Evolutionary conservation across 1,139 yeast species (phyloP), one percentile per base, ranked within the genome.

Genomic region (Debaryomyces singareniensis): DNA sequence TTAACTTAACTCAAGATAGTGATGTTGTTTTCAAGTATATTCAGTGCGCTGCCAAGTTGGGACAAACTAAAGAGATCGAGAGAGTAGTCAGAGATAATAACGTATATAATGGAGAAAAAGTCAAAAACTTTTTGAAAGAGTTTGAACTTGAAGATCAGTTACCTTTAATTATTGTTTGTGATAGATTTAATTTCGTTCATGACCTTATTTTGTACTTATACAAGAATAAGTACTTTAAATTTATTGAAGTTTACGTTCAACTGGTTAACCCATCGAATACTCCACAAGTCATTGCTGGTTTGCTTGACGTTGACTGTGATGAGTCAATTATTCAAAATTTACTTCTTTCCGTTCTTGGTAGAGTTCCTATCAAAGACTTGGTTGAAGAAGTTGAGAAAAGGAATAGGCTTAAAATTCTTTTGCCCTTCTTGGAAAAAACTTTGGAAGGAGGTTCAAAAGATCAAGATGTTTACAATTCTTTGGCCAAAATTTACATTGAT

Each of bases 401-500:
- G 65, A 91, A 89, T 66, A 78, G 96, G 54, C 72, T 91, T 48
- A 91, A 91, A 66, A 69, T 91, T 39, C 69, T 93, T 54, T 68
- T 93, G 46, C 98, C 98, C 34, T 91, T 85, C 67, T 72, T 93
- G 50, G 98, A 91, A 59, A 78, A 89, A 44, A 82, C 94, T 29
- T 72, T 91, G 47, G 80, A 76, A 48, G 81, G 87, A 34, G 98
- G 98, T 29, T 71, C 87, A 13, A 83, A 78, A 45, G 98, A 91
- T 45, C 87, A 81, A 49, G 95, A 95, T 39, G 86, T 93, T 25
- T 91, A 64, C 68, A 93, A 91, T 57, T 87, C 98, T 11, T 73
- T 91, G 58, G 98, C 98, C 30, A 91, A 93, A 68, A 93, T 93
- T 45, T 91, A 93, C 68, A 91, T 91, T 51, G 99, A 91, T 58